Conservation (phyloP, 176 grass and related monocot species). For the Puya raimondii region DNA sequence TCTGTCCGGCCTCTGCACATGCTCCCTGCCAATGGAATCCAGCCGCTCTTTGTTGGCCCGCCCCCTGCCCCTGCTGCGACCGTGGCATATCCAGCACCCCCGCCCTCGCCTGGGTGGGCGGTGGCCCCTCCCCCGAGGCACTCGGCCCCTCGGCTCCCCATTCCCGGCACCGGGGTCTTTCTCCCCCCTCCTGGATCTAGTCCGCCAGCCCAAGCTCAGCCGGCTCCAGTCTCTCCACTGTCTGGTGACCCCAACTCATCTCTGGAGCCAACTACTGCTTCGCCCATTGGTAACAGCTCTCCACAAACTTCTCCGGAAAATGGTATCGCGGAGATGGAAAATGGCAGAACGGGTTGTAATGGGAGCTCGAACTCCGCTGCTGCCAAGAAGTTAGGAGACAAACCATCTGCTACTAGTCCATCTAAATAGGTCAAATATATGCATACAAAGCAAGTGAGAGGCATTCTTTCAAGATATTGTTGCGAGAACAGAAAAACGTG, state of each 20-base stretch:
- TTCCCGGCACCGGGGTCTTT: slow-evolving; percentile 78
- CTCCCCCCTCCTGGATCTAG: slow-evolving; percentile 61
- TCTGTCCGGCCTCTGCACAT: not conserved
- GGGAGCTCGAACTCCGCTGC: not conserved
- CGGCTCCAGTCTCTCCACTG: slow-evolving; percentile 25
- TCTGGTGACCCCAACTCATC: slow-evolving; percentile 18
- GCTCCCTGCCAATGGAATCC: slow-evolving; percentile 11
- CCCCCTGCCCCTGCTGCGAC: slow-evolving; percentile 24
- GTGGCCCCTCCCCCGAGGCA: slow-evolving; percentile 41
- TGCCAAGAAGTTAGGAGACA: not conserved
- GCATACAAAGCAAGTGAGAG: not conserved
- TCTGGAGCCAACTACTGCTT: slow-evolving; percentile 12
- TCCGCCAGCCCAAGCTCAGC: slow-evolving; percentile 33
- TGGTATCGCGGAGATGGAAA: not conserved
- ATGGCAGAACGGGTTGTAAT: slow-evolving; percentile 1
- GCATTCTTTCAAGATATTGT: not conserved
- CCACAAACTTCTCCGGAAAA: not conserved
- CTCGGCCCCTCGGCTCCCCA: slow-evolving; percentile 29
- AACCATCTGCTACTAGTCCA: not conserved
- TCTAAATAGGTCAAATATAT: slow-evolving; percentile 4
- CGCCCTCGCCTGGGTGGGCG: slow-evolving; percentile 27
- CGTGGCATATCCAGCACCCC: slow-evolving; percentile 9
- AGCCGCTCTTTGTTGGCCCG: slow-evolving; percentile 41
- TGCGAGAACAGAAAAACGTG: not conserved
- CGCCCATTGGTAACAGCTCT: slow-evolving; percentile 1